Conservation (phyloP, 176 grass and related monocot genomes). For the Dendrocalamus sinicus region DNA sequence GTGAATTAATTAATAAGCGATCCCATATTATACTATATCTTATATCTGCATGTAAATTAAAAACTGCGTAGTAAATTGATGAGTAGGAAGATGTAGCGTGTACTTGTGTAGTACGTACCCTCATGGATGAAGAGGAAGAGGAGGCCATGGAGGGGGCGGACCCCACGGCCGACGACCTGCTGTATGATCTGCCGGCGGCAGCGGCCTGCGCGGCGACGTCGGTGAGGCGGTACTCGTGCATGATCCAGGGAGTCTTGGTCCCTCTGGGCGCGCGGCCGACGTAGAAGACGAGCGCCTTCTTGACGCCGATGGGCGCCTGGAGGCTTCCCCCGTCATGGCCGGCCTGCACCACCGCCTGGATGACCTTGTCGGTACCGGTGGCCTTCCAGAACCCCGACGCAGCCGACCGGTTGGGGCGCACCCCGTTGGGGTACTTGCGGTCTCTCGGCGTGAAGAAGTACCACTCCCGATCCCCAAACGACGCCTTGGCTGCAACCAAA, state of each 20-base stretch:
- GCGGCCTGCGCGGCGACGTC: slow-evolving; percentile 55
- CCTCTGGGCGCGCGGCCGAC: slow-evolving; percentile 23
- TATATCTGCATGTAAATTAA: too few species aligned
- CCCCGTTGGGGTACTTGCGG: slow-evolving; percentile 48
- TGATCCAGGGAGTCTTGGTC: slow-evolving; percentile 78
- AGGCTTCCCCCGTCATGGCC: too few species aligned
- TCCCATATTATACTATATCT: too few species aligned
- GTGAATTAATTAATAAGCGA: too few species aligned
- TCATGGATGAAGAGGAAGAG: background rate
- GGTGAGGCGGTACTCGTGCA: slow-evolving; percentile 96
- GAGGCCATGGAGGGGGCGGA: background rate
- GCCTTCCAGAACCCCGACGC: slow-evolving; percentile 50
- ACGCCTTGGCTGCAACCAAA: slow-evolving; percentile 9
- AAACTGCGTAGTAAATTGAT: too few species aligned
- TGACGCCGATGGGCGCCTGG: slow-evolving; percentile 57
- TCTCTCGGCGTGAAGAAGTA: slow-evolving; percentile 48
- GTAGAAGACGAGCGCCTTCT: slow-evolving; percentile 98
- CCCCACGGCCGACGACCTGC: too few species aligned
- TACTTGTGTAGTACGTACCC: background rate
- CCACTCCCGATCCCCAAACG: slow-evolving; percentile 44
- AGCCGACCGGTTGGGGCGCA: slow-evolving; percentile 30
- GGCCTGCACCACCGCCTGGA: background rate
- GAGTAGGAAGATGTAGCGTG: too few species aligned
- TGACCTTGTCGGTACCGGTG: slow-evolving; percentile 41
- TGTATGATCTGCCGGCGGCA: slow-evolving; percentile 32